Percentiles rank a stretch among this genome's conserved stretches.
Evolutionary conservation across 2,329 filamentous ascomycete species (phyloP).

Genomic region (Dryadomyces quercivorus): DNA sequence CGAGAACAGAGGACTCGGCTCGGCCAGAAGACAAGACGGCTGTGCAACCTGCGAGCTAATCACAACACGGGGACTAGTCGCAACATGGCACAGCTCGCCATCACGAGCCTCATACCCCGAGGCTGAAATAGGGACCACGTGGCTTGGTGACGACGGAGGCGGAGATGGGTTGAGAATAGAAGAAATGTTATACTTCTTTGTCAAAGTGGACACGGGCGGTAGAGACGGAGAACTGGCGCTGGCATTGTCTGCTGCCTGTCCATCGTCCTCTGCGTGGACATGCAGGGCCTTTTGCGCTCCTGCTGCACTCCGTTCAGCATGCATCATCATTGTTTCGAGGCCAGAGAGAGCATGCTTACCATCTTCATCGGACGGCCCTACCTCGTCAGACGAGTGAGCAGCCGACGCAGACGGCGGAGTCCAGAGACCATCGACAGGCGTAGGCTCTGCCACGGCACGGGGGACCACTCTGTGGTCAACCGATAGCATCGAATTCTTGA

Average conservation of each 20-base stretch:
- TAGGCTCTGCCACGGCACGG: neutral
- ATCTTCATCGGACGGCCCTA: neutral
- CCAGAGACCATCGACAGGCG: neutral
- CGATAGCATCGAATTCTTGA: neutral
- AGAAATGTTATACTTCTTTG: slow-evolving; percentile 9
- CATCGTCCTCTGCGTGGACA: neutral
- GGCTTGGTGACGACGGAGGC: neutral
- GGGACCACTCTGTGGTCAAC: neutral
- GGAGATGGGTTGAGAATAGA: slow-evolving; percentile 12
- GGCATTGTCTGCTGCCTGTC: neutral
- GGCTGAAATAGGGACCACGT: neutral
- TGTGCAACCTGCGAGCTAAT: no score
- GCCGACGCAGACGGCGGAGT: neutral
- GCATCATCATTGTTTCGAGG: neutral
- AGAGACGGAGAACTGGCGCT: no score
- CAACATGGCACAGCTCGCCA: neutral
- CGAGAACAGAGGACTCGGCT: no score
- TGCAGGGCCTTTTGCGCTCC: no score
- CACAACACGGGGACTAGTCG: no score
- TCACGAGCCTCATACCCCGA: no score
- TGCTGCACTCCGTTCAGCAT: neutral
- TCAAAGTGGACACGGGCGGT: neutral
- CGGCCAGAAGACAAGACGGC: no score
- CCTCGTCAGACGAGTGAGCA: neutral
- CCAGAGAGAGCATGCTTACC: neutral